Conservation (phyloP, 169 alveolate genomes). For the Eimeria sp. region DNA sequence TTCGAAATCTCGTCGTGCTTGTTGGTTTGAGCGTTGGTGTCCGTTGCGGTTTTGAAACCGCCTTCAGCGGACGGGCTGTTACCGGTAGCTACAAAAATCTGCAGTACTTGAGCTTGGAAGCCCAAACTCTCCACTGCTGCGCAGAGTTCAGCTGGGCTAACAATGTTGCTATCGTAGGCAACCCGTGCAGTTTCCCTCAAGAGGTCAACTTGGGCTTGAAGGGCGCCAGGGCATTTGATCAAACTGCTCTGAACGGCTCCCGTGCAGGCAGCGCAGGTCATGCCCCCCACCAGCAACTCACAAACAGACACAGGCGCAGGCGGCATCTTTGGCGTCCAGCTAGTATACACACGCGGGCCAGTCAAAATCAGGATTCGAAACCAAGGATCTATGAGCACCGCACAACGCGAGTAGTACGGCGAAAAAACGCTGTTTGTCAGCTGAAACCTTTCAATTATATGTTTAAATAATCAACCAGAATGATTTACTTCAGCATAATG, state of each 20-base stretch:
- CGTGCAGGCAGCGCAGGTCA: conserved; percentile 74
- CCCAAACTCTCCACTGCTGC: conserved; percentile 37
- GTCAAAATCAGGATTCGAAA: not conserved
- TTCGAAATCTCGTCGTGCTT: not conserved
- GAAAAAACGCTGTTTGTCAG: not conserved
- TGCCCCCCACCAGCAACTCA: conserved; percentile 57
- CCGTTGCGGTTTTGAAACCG: not conserved
- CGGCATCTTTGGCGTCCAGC: not conserved
- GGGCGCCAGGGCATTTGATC: conserved; percentile 5
- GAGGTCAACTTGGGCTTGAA: conserved; percentile 48
- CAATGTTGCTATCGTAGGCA: not conserved
- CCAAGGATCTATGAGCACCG: not conserved
- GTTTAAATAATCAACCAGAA: not conserved
- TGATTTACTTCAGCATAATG: not conserved
- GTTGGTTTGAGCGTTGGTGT: not conserved
- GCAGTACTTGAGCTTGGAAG: conserved; percentile 41
- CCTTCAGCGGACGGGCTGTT: not conserved
- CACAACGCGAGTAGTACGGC: not conserved
- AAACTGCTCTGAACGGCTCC: conserved; percentile 59
- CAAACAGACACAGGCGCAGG: conserved; percentile 41
- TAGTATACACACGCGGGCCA: too few relatives aligned
- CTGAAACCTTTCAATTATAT: not conserved
- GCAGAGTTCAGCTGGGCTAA: conserved; percentile 48
- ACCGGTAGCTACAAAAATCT: conserved; percentile 15
- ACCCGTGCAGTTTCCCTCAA: conserved; percentile 42